These are phyloP conservation scores for Eucalyptus tenuipes DNA, from an alignment of 345 rosid species.

Conservation along the genomic window DNA sequence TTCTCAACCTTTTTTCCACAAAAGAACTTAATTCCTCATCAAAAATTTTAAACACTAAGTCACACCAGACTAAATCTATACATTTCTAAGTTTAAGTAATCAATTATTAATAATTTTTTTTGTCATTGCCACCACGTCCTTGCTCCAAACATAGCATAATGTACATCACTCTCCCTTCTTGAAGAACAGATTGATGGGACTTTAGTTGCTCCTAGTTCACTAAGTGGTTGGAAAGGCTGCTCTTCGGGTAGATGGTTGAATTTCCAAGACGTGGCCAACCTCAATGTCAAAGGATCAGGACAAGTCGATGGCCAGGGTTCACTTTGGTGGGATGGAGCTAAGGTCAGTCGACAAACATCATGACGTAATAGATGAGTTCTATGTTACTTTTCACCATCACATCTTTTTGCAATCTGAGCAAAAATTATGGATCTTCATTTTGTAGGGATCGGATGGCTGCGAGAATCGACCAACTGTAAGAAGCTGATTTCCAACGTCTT, in stretches of 20 bases:
- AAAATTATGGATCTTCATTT: background rate
- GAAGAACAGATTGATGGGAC: conserved; percentile 9
- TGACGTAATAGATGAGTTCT: background rate
- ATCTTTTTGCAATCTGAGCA: background rate
- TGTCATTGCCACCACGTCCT: background rate
- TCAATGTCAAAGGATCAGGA: conserved; percentile 8
- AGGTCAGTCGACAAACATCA: background rate
- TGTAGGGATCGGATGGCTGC: background rate
- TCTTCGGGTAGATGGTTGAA: background rate
- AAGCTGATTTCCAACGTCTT: background rate
- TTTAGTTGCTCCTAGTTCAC: background rate
- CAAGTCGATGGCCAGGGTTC: background rate
- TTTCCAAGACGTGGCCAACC: background rate
- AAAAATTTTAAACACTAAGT: background rate
- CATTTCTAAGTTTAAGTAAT: background rate
- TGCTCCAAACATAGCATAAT: background rate
- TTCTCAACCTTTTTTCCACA: background rate
- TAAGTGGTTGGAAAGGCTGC: background rate
- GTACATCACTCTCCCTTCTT: background rate
- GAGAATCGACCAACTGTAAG: background rate
- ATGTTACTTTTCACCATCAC: background rate
- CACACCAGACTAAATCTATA: background rate
- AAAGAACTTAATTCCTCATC: background rate
- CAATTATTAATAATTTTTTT: background rate
- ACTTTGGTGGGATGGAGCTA: background rate